Evolutionary conservation across 148 eudicot species (phyloP).

Genomic region (Simmondsia chinensis): DNA sequence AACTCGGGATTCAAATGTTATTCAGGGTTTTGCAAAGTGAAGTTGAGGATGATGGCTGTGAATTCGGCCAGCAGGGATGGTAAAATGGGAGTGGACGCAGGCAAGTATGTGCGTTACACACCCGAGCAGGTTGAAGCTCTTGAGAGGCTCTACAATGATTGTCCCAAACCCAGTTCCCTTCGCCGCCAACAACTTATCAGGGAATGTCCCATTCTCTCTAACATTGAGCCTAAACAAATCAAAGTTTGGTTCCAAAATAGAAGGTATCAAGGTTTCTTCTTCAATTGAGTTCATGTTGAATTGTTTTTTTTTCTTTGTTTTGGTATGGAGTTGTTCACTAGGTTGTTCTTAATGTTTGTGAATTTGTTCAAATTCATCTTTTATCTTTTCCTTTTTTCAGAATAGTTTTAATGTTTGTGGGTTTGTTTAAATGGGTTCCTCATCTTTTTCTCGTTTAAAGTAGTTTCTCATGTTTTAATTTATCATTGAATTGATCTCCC

Average conservation of each 20-base stretch:
- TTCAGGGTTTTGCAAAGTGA: slow-evolving; percentile 17
- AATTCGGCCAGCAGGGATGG: slow-evolving; percentile 60
- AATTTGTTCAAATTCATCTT: too few species aligned
- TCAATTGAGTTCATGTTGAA: background rate
- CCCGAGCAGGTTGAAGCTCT: slow-evolving; percentile 96
- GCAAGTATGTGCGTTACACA: slow-evolving; percentile 82
- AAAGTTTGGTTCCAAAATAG: slow-evolving; percentile 96
- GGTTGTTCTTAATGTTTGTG: too few species aligned
- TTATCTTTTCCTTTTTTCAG: too few species aligned
- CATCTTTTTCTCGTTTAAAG: too few species aligned
- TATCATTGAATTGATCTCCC: too few species aligned
- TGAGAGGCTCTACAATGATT: slow-evolving; percentile 80
- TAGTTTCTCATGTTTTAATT: too few species aligned
- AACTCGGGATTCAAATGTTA: background rate
- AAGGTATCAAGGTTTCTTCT: slow-evolving; percentile 34
- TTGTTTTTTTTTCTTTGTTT: background rate
- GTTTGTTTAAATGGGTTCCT: too few species aligned
- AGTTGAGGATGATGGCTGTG: slow-evolving; percentile 52
- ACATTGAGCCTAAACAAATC: slow-evolving; percentile 86
- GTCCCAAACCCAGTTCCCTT: slow-evolving; percentile 89
- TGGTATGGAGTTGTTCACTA: too few species aligned
- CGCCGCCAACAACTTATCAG: slow-evolving; percentile 85
- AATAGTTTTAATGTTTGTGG: too few species aligned
- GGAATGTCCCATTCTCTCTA: slow-evolving; percentile 80
- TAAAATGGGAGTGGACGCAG: slow-evolving; percentile 50